These are phyloP conservation scores for Aphanomyces astaci DNA, from an alignment of 352 stramenopile genomes.

Conservation along the genomic window DNA sequence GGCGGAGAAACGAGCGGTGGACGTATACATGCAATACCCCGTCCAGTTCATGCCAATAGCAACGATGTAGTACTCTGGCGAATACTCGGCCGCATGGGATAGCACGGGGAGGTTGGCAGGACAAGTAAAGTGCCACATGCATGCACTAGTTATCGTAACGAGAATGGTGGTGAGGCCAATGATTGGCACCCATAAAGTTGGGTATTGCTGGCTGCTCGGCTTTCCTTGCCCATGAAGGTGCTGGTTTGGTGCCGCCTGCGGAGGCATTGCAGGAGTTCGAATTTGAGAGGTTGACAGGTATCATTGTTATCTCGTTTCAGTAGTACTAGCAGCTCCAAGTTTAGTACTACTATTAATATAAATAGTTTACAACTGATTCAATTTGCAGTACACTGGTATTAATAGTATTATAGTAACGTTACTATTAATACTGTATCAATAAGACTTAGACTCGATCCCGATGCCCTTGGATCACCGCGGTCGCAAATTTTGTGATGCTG, in stretches of 20 bases:
- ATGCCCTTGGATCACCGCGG: no score
- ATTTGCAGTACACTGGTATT: neutral
- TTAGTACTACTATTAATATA: no score
- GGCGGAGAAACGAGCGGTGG: neutral
- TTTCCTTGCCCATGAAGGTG: neutral
- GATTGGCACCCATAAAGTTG: slow-evolving; percentile 33
- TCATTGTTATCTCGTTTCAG: no score
- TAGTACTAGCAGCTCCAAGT: no score
- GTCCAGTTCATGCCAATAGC: slow-evolving; percentile 67
- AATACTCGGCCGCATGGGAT: slow-evolving; percentile 75
- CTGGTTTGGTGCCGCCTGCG: neutral
- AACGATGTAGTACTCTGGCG: slow-evolving; percentile 55
- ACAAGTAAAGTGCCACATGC: slow-evolving; percentile 62
- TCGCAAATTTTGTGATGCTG: no score
- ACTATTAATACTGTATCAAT: no score
- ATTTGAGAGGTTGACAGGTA: no score
- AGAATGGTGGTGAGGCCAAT: slow-evolving; percentile 66
- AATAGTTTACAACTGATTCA: no score
- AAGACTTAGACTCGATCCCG: no score
- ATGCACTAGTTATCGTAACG: slow-evolving; percentile 53
- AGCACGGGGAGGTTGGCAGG: slow-evolving; percentile 61
- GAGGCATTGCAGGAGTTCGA: neutral
- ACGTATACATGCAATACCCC: slow-evolving; percentile 53
- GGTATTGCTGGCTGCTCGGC: neutral
- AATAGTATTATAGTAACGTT: neutral